Conservation (phyloP, 768 basidiomycete species). For the Cystofilobasidium bisporidii region DNA sequence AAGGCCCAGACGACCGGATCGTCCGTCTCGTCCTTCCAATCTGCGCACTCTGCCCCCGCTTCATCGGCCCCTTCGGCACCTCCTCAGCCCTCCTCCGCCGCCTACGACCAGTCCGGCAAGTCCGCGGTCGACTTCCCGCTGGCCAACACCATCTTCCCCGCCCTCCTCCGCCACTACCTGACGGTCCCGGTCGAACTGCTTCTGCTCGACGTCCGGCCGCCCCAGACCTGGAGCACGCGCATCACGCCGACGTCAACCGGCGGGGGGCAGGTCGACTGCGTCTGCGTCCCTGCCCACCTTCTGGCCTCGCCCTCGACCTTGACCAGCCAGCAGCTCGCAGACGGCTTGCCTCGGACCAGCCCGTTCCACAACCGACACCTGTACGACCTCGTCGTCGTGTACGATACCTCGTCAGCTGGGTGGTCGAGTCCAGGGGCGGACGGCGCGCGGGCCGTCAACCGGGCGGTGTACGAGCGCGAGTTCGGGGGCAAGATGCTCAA, state of each 20-base stretch:
- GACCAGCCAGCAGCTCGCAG: constrained; percentile 1
- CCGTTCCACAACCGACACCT: constrained; percentile 78
- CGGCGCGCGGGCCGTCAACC: constrained; percentile 29
- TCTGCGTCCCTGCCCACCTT: not conserved
- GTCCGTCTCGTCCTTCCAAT: not conserved
- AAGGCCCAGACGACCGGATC: constrained; percentile 2
- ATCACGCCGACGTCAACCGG: constrained; percentile 1
- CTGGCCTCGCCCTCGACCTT: not conserved
- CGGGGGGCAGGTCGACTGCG: not conserved
- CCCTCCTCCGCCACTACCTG: constrained; percentile 53
- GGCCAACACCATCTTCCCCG: constrained; percentile 54
- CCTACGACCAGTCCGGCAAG: no score
- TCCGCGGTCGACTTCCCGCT: constrained; percentile 46
- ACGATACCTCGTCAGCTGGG: constrained; percentile 49
- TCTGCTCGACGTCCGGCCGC: constrained; percentile 62
- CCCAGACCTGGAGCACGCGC: not conserved
- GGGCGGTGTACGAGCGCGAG: constrained; percentile 61
- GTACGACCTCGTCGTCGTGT: constrained; percentile 78
- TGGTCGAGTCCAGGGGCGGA: not conserved
- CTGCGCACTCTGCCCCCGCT: not conserved
- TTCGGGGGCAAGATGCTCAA: constrained; percentile 52
- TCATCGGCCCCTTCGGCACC: not conserved
- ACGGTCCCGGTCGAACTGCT: constrained; percentile 51
- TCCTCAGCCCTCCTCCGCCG: not conserved
- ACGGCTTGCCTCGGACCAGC: constrained; percentile 53